Evolutionary conservation across 306 rosid genomes (phyloP).

Genomic region (Cotoneaster glaucophyllus): DNA sequence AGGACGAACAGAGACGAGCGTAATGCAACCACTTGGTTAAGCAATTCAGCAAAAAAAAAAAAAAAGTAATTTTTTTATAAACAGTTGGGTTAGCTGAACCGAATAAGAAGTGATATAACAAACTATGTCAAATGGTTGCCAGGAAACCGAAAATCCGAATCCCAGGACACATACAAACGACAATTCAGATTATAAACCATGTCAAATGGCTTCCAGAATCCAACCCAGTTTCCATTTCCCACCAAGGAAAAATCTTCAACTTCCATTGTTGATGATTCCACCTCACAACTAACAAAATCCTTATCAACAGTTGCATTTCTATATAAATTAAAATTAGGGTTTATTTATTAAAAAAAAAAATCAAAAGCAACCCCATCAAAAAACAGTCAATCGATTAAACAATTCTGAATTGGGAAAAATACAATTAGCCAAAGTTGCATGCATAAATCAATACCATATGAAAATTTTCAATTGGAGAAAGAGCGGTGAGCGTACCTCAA

Average conservation of each 20-base stretch:
- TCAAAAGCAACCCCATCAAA: neutral
- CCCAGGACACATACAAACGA: neutral
- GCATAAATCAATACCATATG: neutral
- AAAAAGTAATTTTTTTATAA: neutral
- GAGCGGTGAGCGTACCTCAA: constrained; percentile 17
- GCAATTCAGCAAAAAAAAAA: neutral
- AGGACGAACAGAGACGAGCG: neutral
- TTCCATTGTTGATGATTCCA: neutral
- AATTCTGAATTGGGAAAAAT: neutral
- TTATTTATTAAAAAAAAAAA: too few relatives aligned
- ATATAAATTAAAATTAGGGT: neutral
- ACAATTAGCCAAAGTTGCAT: neutral
- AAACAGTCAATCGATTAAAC: neutral
- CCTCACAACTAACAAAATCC: neutral
- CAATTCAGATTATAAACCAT: neutral
- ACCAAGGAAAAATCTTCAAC: neutral
- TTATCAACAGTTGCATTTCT: neutral
- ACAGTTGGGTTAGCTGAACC: neutral
- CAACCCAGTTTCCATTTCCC: neutral
- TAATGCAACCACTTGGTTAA: neutral
- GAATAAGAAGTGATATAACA: neutral
- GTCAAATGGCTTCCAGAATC: neutral
- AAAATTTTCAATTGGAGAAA: neutral
- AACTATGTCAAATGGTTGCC: neutral
- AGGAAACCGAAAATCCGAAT: neutral